Evolutionary conservation across 2,329 filamentous ascomycete species (phyloP), one percentile per base, ranked within the genome.

Genomic region (Epichloe elymi): DNA sequence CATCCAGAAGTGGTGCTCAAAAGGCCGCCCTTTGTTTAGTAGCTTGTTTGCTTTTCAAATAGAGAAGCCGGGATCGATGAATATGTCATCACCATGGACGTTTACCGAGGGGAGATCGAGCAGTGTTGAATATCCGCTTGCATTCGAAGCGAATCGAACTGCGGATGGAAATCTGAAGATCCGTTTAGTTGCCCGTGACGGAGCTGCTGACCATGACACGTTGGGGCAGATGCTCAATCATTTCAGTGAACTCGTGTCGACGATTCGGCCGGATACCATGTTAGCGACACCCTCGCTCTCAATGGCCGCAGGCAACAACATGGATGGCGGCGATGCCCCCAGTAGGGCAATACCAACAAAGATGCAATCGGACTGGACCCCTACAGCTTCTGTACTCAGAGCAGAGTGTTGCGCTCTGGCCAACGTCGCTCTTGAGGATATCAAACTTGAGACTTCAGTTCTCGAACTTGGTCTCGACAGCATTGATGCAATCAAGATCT

Each of bases 381-480:
- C 67, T 2, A 61, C 74, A 15, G 77, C 85, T 0, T 59, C 59
- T 2, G 56, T 56, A 0, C 69, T 95, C 6, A 76, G 79, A 26
- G 64, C 71, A 3, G 81, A 85, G 58, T 74, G 95, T 42, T 78
- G 84, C 1, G 59, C 61, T 0, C 68, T 95, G 5, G 78, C 82
- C 1, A 75, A 74, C 0, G 61, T 82, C 0, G 62, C 75, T 0
- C 62, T 66, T 3, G 63, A 72, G 2, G 66, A 74, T 0, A 69
- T 95, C 38, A 63, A 68, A 2, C 75, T 78, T 48, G 66, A 71
- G 6, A 80, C 79, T 0, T 84, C 84, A 0, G 79, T 96, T 11
- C 82, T 94, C 39, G 82, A 91, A 58, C 74, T 96, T 35, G 90
- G 90, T 0, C 74, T 96, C 6, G 91, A 96, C 69, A 95, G 90